A percentile compares a stretch with the other conserved stretches of the same genome.
These are phyloP conservation scores for Symbiotaphrina buchneri DNA, from an alignment of 495 filamentous ascomycete species.

Conservation along the genomic window DNA sequence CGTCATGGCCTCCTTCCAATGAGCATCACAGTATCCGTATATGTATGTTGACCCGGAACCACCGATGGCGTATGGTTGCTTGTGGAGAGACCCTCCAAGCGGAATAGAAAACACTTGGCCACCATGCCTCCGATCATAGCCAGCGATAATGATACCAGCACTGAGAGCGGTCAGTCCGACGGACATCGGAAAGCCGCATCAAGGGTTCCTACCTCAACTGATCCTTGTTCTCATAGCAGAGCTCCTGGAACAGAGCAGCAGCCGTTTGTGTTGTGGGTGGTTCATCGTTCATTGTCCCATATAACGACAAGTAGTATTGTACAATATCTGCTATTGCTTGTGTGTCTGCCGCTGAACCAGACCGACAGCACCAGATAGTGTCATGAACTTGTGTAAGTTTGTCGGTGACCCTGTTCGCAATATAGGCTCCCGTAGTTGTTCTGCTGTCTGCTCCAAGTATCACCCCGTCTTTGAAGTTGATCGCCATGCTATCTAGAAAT, in stretches of 20 bases:
- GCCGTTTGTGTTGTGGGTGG: conserved; percentile 84
- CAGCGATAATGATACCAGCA: conserved; percentile 93
- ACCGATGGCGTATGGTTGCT: conserved; percentile 87
- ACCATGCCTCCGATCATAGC: conserved; percentile 80
- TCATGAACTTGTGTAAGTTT: conserved; percentile 97
- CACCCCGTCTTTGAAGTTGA: conserved; percentile 94
- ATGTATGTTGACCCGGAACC: conserved; percentile 98
- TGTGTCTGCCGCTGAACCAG: conserved; percentile 91
- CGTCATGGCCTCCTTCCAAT: conserved; percentile 92
- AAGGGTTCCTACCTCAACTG: conserved; percentile 36
- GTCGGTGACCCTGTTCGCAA: conserved; percentile 96
- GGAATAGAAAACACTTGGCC: conserved; percentile 96
- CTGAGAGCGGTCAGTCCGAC: conserved; percentile 18
- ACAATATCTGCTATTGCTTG: conserved; percentile 97
- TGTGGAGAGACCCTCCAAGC: conserved; percentile 89
- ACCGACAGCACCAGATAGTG: conserved; percentile 98
- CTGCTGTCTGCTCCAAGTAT: conserved; percentile 91
- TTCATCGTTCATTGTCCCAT: conserved; percentile 68
- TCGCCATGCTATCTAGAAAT: conserved; percentile 40
- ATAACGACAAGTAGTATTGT: conserved; percentile 85
- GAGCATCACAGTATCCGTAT: conserved; percentile 91
- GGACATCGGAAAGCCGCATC: conserved; percentile 1
- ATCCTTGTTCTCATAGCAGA: conserved; percentile 97
- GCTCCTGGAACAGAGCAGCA: conserved; percentile 84
- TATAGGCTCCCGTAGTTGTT: conserved; percentile 97